Evolutionary conservation across 192 early-diverging fungal species (phyloP).

Genomic region (Coemansia sp.): DNA sequence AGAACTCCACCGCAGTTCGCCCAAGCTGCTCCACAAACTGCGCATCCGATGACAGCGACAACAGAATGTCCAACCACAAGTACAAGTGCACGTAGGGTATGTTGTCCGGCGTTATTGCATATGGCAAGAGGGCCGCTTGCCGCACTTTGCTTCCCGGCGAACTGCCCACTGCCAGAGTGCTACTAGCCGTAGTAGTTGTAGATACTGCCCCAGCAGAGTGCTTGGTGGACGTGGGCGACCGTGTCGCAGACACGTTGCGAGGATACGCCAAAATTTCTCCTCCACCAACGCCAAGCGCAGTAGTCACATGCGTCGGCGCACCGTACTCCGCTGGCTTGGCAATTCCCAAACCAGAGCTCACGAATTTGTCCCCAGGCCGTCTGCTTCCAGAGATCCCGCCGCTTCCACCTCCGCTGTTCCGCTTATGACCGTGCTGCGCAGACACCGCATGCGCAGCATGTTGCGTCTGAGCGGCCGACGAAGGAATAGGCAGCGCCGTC

Average conservation of each 20-base stretch:
- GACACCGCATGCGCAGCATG: background rate
- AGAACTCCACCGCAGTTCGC: constrained; percentile 42
- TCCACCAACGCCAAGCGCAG: background rate
- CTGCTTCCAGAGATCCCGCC: background rate
- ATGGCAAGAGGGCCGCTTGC: constrained; percentile 21
- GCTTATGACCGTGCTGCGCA: background rate
- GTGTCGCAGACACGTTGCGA: background rate
- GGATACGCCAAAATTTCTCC: background rate
- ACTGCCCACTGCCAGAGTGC: background rate
- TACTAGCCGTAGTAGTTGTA: background rate
- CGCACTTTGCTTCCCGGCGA: constrained; percentile 21
- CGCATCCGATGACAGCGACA: constrained; percentile 27
- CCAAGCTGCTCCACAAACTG: constrained; percentile 50
- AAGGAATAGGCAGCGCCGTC: constrained; percentile 31
- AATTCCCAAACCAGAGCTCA: background rate
- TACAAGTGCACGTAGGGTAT: constrained; percentile 45
- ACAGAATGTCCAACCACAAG: constrained; percentile 35
- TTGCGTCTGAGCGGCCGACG: constrained; percentile 9
- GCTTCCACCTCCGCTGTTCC: background rate
- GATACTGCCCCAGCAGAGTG: background rate
- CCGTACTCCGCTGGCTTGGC: background rate
- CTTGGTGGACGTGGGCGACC: background rate
- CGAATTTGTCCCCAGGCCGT: background rate
- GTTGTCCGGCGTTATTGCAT: constrained; percentile 24
- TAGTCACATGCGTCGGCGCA: background rate